Base-by-base conservation (phyloP, 371 early-diverging fungal genomes). In the Quaeritorhiza haematococci region DNA sequence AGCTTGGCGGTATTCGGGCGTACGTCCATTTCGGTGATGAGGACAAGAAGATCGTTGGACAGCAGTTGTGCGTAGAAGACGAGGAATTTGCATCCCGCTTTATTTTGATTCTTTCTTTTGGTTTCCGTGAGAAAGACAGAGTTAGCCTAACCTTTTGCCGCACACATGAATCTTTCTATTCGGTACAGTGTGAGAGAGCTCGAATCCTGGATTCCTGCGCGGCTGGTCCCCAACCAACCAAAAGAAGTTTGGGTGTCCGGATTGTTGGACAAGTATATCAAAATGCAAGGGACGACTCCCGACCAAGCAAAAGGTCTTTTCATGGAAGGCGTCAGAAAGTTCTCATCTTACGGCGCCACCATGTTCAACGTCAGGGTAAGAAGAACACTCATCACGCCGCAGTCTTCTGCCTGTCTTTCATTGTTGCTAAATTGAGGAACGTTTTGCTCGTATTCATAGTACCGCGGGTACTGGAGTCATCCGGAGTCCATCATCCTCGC, bases 1-100 rank as follows among this genome's bases (percentile, higher is more conserved):
- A 72, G 49, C 34, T 75, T 33, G 75, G 72, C 1, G 75, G 70
- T 3, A 44, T 70, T 23, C 52, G 65, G 21, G 72, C 72, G 0
- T 72, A 75, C 33, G 65, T 67, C 1, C 30, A 61, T 5, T 53
- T 74, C 8, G 70, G 70, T 5, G 71, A 74, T 58, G 67, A 62
- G 46, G 61, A 66, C 33, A 23, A 41, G 26, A 33, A 34, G 2
- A 27, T 65, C 4, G 67, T 59, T 6, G 42, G 38, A 33, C 3
- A 34, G 3, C 42, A 59, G 54, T 50, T 64, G 74, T 69, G 59
- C 48, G 67, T 57, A 21, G 10, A 24, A 47, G 27, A 10, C 26
- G 10, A 15, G 27, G 24, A 15, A 10, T 33, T n/a, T 26, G 5
- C 13, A 47, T 4, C 53, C 8, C 8, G 21, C 19, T 29, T 21